Percentiles rank a stretch among this genome's conserved stretches.
Evolutionary conservation across 2,329 filamentous ascomycete genomes (phyloP).

Genomic region (Claviceps digitariae): DNA sequence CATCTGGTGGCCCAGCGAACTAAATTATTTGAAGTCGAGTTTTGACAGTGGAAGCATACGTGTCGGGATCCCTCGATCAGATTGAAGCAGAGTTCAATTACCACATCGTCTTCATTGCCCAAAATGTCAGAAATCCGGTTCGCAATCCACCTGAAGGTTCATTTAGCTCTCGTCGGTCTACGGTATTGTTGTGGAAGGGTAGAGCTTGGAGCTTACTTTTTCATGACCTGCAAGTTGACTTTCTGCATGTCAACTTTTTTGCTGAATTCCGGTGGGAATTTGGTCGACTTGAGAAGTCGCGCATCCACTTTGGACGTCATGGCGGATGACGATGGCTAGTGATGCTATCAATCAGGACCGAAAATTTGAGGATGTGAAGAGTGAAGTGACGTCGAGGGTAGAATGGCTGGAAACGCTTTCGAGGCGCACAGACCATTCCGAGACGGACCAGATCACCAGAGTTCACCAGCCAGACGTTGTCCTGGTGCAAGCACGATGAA

Average conservation of each 20-base stretch:
- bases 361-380: neutral
- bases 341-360: neutral
- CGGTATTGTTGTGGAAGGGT: neutral
- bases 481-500: neutral
- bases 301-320: conserved; percentile 82
- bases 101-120: conserved; percentile 88
- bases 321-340: conserved; percentile 12
- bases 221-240: conserved; percentile 95
- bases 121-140: conserved; percentile 76
- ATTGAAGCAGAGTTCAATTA: conserved; percentile 70
- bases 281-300: conserved; percentile 80
- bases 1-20: conserved; percentile 19
- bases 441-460: neutral
- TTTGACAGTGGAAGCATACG: conserved; percentile 30
- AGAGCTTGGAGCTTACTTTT: conserved; percentile 54
- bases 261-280: conserved; percentile 86
- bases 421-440: conserved; percentile 3
- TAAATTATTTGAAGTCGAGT: neutral
- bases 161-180: conserved; percentile 7
- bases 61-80: conserved; percentile 60
- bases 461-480: too few species aligned
- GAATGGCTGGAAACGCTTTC: conserved; percentile 4
- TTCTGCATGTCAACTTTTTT: conserved; percentile 96
- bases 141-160: conserved; percentile 68
- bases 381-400: conserved; percentile 7